phyloP scores from a whole-genome alignment of 2,329 filamentous ascomycete species.

The Colletotrichum spinosum region DNA sequence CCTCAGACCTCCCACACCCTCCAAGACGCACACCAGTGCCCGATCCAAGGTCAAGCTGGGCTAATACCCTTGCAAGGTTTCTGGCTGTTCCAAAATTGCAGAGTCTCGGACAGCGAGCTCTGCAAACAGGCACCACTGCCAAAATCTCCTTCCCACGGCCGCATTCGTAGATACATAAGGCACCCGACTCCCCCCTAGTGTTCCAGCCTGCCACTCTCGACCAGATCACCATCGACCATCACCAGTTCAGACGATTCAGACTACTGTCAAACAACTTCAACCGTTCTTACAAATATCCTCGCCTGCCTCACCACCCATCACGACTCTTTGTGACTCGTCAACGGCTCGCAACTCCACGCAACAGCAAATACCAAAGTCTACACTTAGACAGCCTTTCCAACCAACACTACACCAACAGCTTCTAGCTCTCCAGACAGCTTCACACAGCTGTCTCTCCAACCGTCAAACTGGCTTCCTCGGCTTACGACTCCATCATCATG shows the following conservation, averaged over 20 bases:
- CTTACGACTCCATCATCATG: constrained; percentile 54
- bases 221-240: constrained; percentile 26
- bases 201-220: background rate
- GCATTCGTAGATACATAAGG: constrained; percentile 39
- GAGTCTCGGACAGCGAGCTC: constrained; percentile 35
- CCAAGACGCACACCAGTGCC: constrained; percentile 31
- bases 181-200: constrained; percentile 32
- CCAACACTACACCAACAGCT: constrained; percentile 34
- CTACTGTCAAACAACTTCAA: constrained; percentile 10
- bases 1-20: background rate
- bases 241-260: constrained; percentile 17
- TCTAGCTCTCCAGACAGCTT: constrained; percentile 13
- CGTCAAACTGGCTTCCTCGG: constrained; percentile 37
- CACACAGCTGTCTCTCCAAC: constrained; percentile 33
- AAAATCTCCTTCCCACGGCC: constrained; percentile 29
- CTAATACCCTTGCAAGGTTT: constrained; percentile 36
- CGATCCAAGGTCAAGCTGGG: constrained; percentile 37
- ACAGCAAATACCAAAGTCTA: constrained; percentile 11
- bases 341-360: constrained; percentile 17
- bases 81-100: constrained; percentile 37
- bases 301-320: constrained; percentile 17
- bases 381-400: constrained; percentile 22
- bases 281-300: constrained; percentile 23
- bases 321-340: constrained; percentile 27
- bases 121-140: constrained; percentile 36